These are phyloP conservation scores for Flaveria floridana DNA, from an alignment of 140 eudicot species.

Conservation along the genomic window DNA sequence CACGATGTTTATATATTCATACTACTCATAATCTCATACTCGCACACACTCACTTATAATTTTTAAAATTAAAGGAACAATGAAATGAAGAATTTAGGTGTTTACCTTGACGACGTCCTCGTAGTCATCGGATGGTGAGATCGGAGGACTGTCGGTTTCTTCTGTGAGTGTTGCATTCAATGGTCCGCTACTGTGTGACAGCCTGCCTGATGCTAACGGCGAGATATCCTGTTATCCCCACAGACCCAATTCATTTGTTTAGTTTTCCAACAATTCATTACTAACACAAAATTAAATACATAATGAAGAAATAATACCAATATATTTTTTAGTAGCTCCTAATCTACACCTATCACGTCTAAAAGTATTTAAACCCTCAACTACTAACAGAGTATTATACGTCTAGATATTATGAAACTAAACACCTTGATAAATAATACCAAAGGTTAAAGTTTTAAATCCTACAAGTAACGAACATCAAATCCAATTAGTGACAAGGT, in stretches of 20 bases:
- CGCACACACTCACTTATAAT: neutral
- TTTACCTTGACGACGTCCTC: constrained; percentile 83
- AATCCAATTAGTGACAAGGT: too few species aligned
- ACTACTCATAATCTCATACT: too few species aligned
- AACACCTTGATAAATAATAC: too few species aligned
- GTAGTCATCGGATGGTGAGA: constrained; percentile 75
- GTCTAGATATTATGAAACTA: too few species aligned
- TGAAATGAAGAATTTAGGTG: neutral
- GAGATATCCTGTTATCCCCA: constrained; percentile 64
- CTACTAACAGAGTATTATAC: too few species aligned
- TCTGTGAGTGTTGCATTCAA: constrained; percentile 69
- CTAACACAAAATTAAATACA: constrained; percentile 9
- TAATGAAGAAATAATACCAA: neutral
- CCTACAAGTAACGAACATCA: too few species aligned
- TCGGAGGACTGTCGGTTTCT: constrained; percentile 76
- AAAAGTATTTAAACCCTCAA: too few species aligned
- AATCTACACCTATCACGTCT: too few species aligned
- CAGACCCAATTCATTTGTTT: neutral
- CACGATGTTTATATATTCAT: too few species aligned
- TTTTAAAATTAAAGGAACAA: constrained; percentile 1
- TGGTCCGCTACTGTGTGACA: constrained; percentile 96
- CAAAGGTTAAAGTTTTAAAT: too few species aligned
- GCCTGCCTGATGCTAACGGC: constrained; percentile 94
- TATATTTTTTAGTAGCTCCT: too few species aligned
- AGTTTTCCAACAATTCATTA: neutral